Percentiles rank a stretch among this genome's conserved stretches.
Conservation (phyloP, 2,329 filamentous ascomycete species). For the Lecanicillium sp. region DNA sequence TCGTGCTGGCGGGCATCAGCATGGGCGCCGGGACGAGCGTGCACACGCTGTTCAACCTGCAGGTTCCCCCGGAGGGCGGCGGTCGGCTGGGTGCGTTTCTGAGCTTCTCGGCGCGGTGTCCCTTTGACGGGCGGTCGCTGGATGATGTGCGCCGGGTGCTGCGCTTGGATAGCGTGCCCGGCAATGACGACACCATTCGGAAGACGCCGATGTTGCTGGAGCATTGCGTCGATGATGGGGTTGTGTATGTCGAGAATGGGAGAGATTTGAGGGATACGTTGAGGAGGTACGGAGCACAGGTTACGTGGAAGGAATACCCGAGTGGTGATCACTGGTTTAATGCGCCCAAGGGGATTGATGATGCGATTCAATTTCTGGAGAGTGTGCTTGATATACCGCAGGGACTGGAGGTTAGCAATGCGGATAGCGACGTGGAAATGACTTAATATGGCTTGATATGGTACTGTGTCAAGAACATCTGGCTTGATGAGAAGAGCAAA, state of each 20-base stretch:
- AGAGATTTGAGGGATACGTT: constrained; percentile 26
- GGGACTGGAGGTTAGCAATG: too few relatives aligned
- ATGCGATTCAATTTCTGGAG: constrained; percentile 27
- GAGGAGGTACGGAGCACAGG: constrained; percentile 25
- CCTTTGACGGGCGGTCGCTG: constrained; percentile 24
- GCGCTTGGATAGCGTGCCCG: constrained; percentile 15
- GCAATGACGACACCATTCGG: constrained; percentile 22
- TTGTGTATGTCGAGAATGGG: constrained; percentile 30
- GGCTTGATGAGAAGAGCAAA: too few relatives aligned
- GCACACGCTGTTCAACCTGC: constrained; percentile 28
- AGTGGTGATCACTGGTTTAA: constrained; percentile 38
- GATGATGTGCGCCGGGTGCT: constrained; percentile 24
- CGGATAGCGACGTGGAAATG: too few relatives aligned
- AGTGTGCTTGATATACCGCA: not conserved
- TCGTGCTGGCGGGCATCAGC: constrained; percentile 39
- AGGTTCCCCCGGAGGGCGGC: constrained; percentile 11
- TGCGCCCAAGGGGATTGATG: constrained; percentile 33
- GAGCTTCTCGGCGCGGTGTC: constrained; percentile 28
- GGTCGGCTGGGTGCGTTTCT: constrained; percentile 24
- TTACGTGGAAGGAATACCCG: constrained; percentile 33
- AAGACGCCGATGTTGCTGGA: constrained; percentile 36
- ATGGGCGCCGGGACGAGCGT: constrained; percentile 35
- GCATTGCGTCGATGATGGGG: constrained; percentile 35
- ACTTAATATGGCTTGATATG: too few relatives aligned
- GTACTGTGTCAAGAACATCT: too few relatives aligned